Evolutionary conservation across 495 filamentous ascomycete genomes (phyloP), one percentile per base, ranked within the genome.

Genomic region (Podospora didyma): DNA sequence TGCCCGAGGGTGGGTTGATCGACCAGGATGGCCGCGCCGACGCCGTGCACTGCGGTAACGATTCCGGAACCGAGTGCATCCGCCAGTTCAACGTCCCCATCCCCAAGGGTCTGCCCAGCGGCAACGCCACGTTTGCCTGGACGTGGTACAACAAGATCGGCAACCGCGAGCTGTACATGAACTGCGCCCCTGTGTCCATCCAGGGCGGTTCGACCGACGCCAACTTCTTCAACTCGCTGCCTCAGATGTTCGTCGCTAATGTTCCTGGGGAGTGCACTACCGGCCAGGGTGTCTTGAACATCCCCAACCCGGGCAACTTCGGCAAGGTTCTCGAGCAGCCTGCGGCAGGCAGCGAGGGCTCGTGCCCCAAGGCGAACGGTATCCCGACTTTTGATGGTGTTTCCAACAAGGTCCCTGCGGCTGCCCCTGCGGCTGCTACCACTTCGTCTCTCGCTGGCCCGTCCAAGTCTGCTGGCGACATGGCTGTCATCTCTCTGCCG

Each of bases 81-180:
- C 58, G 68, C 0, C 28, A 49, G 46, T 69, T 66, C 52, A 23
- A 60, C 49, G 82, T 82, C 70, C 77, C 69, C 1, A 75, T 89
- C 46, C 86, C 86, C 2, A 68, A 74, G 17, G 74, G 70, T 16
- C 62, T 88, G 16, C 75, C 75, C 6, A 74, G 78, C 26, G 86
- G 86, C 10, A 74, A 79, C 46, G 88, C 85, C n/a, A 82, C 85
- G 1, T 78, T 96, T 37, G 84, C 87, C 6, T 96, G 89, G 78
- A 88, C 88, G 12, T 96, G 92, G 92, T 92, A 89, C 79, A 96
- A 96, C 80, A 86, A 86, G 58, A 71, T 91, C 47, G 89, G 90
- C 50, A 89, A 91, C 69, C 79, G 88, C 11, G 92, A 96, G 67
- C 86, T 94, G 83, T 96, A 96, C 79, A 51, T 34, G 77, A 89